phyloP scores from a whole-genome alignment of 163 green algal genomes.

The Chlamydomonas reinhardtii region DNA sequence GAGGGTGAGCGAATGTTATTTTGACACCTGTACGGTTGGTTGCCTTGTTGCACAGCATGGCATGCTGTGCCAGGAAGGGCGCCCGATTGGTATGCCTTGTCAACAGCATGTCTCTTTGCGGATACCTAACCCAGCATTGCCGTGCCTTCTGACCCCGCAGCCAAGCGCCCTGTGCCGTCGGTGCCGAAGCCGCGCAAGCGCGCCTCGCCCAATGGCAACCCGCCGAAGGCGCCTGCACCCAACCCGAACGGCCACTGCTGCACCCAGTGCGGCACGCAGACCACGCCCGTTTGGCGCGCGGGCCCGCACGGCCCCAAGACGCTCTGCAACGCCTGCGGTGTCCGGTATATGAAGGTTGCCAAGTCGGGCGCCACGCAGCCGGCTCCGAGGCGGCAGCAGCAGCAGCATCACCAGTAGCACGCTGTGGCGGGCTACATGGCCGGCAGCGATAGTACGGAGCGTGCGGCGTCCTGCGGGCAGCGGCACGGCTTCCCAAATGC shows the following conservation, averaged over 20 bases:
- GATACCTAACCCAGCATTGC: neutral
- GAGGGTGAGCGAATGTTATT: no score
- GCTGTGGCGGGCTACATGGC: no score
- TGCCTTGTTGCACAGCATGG: no score
- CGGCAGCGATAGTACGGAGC: no score
- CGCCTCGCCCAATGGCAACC: slow-evolving; percentile 50
- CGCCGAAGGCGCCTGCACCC: slow-evolving; percentile 47
- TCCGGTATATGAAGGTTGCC: slow-evolving; percentile 79
- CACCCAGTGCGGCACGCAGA: slow-evolving; percentile 56
- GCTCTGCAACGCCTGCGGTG: slow-evolving; percentile 88
- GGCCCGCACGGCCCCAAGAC: slow-evolving; percentile 86
- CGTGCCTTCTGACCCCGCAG: neutral
- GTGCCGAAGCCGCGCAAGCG: slow-evolving; percentile 44
- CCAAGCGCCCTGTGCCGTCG: neutral
- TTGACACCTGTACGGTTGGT: no score
- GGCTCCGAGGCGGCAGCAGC: slow-evolving; percentile 24
- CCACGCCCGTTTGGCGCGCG: slow-evolving; percentile 83
- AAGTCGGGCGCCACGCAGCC: slow-evolving; percentile 38
- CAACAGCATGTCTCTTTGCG: no score
- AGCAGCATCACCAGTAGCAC: slow-evolving; percentile 4
- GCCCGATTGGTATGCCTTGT: no score
- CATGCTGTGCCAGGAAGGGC: no score
- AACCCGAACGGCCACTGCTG: slow-evolving; percentile 56
- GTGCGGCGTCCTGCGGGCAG: no score
- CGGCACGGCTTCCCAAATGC: no score